Evolutionary conservation across 441 rosid genomes (phyloP).

Genomic region (Gossypium gossypioides): DNA sequence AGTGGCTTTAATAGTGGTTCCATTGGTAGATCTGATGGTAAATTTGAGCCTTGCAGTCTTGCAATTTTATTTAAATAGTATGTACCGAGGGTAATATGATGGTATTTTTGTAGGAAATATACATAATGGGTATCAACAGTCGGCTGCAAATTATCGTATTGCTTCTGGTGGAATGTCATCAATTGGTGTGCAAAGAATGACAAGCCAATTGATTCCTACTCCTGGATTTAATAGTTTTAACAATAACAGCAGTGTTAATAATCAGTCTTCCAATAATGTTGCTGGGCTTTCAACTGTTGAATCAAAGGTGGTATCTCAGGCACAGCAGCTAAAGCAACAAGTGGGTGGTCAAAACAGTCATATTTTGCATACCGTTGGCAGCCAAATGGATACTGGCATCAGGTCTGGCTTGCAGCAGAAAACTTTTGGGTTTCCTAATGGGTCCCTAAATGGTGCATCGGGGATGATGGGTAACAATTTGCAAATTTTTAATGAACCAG

Average conservation of each 20-base stretch:
- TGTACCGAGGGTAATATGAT: neutral
- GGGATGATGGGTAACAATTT: conserved; percentile 57
- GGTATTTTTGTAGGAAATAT: conserved; percentile 43
- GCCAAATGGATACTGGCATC: conserved; percentile 67
- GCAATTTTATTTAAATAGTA: conserved; percentile 5
- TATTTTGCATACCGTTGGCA: conserved; percentile 63
- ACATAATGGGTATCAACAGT: conserved; percentile 77
- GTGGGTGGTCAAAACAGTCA: conserved; percentile 65
- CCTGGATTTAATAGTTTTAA: conserved; percentile 60
- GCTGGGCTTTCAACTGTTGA: conserved; percentile 54
- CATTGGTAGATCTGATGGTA: conserved; percentile 42
- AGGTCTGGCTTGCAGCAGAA: conserved; percentile 79
- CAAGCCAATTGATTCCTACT: conserved; percentile 90
- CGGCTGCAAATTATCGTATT: conserved; percentile 54
- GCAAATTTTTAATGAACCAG: conserved; percentile 49
- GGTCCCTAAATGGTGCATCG: conserved; percentile 50
- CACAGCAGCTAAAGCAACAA: conserved; percentile 68
- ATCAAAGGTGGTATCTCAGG: conserved; percentile 53
- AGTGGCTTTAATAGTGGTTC: conserved; percentile 53
- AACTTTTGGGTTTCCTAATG: conserved; percentile 62
- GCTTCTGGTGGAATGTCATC: conserved; percentile 77
- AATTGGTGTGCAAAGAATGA: conserved; percentile 52
- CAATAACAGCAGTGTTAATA: conserved; percentile 31
- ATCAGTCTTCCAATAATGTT: conserved; percentile 40
- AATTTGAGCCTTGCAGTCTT: conserved; percentile 3